phyloP scores from a whole-genome alignment of 345 rosid species.

The Populus tremula region DNA sequence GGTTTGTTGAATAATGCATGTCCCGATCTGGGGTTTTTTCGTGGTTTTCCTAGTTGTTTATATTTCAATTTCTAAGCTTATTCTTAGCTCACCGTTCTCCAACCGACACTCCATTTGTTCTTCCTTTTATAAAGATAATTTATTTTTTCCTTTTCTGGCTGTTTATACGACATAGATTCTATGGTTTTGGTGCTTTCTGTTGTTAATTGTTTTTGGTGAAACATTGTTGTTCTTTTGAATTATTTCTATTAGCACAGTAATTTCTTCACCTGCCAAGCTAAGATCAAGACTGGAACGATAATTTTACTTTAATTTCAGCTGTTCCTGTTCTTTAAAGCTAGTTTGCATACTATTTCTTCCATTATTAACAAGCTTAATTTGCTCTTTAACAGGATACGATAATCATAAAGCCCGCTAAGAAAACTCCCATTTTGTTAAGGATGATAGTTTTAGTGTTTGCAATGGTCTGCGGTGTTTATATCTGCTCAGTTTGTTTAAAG shows the following conservation, averaged over 20 bases:
- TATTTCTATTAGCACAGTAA: background rate
- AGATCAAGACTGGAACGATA: background rate
- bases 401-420: constrained; percentile 65
- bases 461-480: constrained; percentile 65
- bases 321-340: background rate
- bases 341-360: constrained; percentile 2
- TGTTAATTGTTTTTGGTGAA: background rate
- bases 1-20: background rate
- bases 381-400: constrained; percentile 50
- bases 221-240: background rate
- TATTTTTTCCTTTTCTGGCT: background rate
- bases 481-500: constrained; percentile 59
- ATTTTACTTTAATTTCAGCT: constrained; percentile 16
- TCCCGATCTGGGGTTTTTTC: constrained; percentile 17
- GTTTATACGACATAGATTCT: background rate
- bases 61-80: background rate
- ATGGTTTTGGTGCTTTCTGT: background rate
- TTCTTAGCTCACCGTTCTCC: background rate
- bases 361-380: constrained; percentile 1
- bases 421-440: constrained; percentile 66
- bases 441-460: constrained; percentile 67
- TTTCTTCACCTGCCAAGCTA: background rate
- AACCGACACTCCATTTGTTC: background rate
- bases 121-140: background rate
- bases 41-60: background rate